phyloP scores from a whole-genome alignment of 305 asterid species.

The Ilex paraguariensis region DNA sequence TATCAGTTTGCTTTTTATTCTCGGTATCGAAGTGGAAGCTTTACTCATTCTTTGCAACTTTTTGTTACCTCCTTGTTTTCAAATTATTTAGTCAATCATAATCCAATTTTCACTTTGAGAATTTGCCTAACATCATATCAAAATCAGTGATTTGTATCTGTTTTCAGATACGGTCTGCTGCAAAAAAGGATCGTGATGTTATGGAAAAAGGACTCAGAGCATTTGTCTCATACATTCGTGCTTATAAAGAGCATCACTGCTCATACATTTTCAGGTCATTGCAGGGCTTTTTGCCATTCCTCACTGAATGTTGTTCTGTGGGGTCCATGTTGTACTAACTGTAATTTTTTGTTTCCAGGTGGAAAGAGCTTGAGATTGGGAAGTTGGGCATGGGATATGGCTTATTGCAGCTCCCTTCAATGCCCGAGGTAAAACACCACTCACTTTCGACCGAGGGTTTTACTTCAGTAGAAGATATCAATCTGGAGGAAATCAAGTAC shows the following conservation, averaged over 20 bases:
- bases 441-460: constrained; percentile 79
- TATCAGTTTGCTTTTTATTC: too few relatives aligned
- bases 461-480: constrained; percentile 55
- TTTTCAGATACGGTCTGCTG: constrained; percentile 69
- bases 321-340: constrained; percentile 2
- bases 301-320: too few relatives aligned
- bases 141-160: background rate
- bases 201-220: constrained; percentile 95
- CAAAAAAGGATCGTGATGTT: constrained; percentile 79
- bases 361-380: constrained; percentile 97
- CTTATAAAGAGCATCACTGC: constrained; percentile 90
- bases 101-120: too few relatives aligned
- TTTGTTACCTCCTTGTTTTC: too few relatives aligned
- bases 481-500: constrained; percentile 67
- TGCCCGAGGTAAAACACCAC: constrained; percentile 80
- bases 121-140: too few relatives aligned
- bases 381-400: constrained; percentile 93
- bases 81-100: too few relatives aligned
- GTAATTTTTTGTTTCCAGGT: constrained; percentile 32
- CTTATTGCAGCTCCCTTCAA: constrained; percentile 77
- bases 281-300: constrained; percentile 1
- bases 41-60: too few relatives aligned
- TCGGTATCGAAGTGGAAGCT: too few relatives aligned
- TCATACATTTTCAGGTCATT: constrained; percentile 69
- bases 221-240: constrained; percentile 85